These are phyloP conservation scores for Chrysoporthe cubensis DNA, from an alignment of 2,329 filamentous ascomycete genomes.

Conservation along the genomic window DNA sequence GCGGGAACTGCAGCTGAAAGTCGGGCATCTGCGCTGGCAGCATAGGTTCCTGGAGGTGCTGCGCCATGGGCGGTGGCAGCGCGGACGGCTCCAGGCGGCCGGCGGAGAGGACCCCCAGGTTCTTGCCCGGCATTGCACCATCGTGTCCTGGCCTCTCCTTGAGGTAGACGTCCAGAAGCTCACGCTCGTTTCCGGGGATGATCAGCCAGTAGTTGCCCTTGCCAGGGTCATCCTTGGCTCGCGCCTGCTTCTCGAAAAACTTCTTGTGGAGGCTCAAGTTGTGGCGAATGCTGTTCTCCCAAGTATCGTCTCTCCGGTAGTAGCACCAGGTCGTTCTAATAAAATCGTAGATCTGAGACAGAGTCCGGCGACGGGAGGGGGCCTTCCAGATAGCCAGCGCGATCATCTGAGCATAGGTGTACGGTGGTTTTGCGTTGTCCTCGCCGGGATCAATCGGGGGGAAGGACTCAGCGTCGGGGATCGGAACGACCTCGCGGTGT, in stretches of 20 bases:
- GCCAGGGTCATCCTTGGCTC: slow-evolving; percentile 94
- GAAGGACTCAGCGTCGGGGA: slow-evolving; percentile 80
- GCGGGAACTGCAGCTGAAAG: slow-evolving; percentile 34
- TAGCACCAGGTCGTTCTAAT: slow-evolving; percentile 94
- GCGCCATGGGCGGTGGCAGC: slow-evolving; percentile 37
- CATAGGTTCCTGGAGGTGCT: slow-evolving; percentile 22
- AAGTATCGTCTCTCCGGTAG: slow-evolving; percentile 82
- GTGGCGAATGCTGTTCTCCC: slow-evolving; percentile 99
- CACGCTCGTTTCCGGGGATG: slow-evolving; percentile 80
- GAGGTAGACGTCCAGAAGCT: slow-evolving; percentile 65
- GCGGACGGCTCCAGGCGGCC: slow-evolving; percentile 57
- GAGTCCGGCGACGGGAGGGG: slow-evolving; percentile 78
- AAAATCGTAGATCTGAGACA: slow-evolving; percentile 98
- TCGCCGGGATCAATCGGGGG: slow-evolving; percentile 69
- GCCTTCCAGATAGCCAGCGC: slow-evolving; percentile 95
- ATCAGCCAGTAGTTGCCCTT: slow-evolving; percentile 99
- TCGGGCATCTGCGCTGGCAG: slow-evolving; percentile 30
- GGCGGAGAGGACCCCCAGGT: slow-evolving; percentile 58
- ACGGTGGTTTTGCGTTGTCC: slow-evolving; percentile 84
- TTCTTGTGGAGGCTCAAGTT: slow-evolving; percentile 97
- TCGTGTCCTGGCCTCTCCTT: slow-evolving; percentile 70
- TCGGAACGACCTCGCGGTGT: slow-evolving; percentile 32
- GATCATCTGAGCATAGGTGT: slow-evolving; percentile 94
- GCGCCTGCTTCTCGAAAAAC: slow-evolving; percentile 85
- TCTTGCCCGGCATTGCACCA: slow-evolving; percentile 48